Evolutionary conservation across 1,284 basidiomycete species (phyloP).

Genomic region (Chondrostereum purpureum): DNA sequence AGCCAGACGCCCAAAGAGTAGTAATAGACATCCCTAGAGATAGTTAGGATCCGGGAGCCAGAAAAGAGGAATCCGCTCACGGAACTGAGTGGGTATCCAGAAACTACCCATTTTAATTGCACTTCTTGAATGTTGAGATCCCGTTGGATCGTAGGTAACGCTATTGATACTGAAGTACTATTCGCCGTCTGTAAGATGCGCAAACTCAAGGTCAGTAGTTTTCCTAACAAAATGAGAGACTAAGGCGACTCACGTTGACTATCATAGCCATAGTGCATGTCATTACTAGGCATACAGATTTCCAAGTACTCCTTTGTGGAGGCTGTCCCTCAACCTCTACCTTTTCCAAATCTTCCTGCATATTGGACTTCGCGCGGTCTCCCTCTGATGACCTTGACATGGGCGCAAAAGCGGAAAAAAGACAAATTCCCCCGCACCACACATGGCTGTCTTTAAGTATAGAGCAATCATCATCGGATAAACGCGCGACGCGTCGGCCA

Average conservation of each 20-base stretch:
- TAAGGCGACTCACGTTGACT: slow-evolving; percentile 37
- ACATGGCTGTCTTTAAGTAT: no score
- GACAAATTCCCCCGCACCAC: no score
- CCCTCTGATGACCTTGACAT: no score
- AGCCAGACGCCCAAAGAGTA: slow-evolving; percentile 65
- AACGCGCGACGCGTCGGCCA: no score
- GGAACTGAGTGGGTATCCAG: slow-evolving; percentile 42
- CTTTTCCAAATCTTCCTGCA: no score
- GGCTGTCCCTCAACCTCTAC: no score
- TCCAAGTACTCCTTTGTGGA: background rate
- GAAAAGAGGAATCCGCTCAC: slow-evolving; percentile 24
- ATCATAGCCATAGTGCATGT: slow-evolving; percentile 50
- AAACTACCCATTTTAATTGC: slow-evolving; percentile 60
- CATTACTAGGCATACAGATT: slow-evolving; percentile 37
- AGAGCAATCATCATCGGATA: no score
- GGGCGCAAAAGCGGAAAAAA: no score
- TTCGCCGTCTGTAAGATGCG: slow-evolving; percentile 33
- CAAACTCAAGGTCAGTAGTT: slow-evolving; percentile 1
- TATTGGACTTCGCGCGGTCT: no score
- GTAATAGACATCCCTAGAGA: slow-evolving; percentile 60
- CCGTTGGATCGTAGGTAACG: slow-evolving; percentile 55
- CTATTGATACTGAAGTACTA: slow-evolving; percentile 42
- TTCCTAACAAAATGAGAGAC: slow-evolving; percentile 2
- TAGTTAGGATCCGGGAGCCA: slow-evolving; percentile 8
- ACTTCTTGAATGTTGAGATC: slow-evolving; percentile 43